Percentiles rank a stretch among this genome's conserved stretches.
Evolutionary conservation across 176 grass and related monocot species (phyloP).

Genomic region (Bonia amplexicaulis): DNA sequence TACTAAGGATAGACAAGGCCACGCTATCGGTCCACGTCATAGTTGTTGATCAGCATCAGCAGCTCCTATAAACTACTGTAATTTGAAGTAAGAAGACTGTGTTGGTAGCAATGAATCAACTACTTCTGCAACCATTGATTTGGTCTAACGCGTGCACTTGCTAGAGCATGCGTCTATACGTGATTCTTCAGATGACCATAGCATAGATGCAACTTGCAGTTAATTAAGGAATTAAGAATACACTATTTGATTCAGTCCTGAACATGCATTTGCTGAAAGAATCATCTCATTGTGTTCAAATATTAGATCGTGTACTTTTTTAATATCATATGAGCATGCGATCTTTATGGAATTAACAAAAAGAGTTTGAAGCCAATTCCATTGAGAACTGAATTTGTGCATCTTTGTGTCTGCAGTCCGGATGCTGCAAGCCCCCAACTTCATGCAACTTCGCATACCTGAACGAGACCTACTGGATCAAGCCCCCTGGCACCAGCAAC

Average conservation of each 20-base stretch:
- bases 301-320: neutral
- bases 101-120: neutral
- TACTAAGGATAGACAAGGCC: neutral
- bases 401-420: constrained; percentile 27
- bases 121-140: neutral
- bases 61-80: neutral
- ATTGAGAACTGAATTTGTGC: neutral
- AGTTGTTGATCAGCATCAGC: neutral
- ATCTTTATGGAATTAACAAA: neutral
- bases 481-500: constrained; percentile 6
- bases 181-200: neutral
- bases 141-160: constrained; percentile 16
- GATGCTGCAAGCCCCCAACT: constrained; percentile 45
- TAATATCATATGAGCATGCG: neutral
- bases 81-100: neutral
- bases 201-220: neutral
- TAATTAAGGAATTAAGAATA: neutral
- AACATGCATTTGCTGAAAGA: neutral
- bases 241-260: neutral
- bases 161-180: neutral
- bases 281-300: neutral
- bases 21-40: neutral
- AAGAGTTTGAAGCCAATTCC: neutral
- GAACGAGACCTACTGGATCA: constrained; percentile 41
- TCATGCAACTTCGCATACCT: constrained; percentile 38